A percentile compares a stretch with the other conserved stretches of the same genome.
Evolutionary conservation across 371 early-diverging fungal species (phyloP).

Genomic region (Choanephora cucurbitarum): DNA sequence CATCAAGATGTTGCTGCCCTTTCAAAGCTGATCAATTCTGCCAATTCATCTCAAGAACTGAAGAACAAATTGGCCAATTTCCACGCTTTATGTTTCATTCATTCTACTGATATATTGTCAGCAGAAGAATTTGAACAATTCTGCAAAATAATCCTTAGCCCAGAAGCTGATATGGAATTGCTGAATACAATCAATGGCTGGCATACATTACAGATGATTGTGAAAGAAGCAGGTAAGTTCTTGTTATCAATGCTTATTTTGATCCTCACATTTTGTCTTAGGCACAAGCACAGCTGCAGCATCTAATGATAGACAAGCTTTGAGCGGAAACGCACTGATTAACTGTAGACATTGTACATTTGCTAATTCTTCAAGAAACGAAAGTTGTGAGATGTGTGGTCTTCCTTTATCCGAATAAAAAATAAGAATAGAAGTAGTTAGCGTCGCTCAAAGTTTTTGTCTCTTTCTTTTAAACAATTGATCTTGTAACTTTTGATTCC

Average conservation of each 20-base stretch:
- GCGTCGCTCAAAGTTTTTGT: too few relatives aligned
- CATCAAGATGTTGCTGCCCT: conserved; percentile 46
- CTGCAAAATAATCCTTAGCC: conserved; percentile 53
- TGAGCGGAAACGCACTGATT: conserved; percentile 29
- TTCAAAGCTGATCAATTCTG: conserved; percentile 52
- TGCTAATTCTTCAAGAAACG: conserved; percentile 66
- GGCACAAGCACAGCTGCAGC: conserved; percentile 31
- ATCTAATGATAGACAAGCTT: conserved; percentile 29
- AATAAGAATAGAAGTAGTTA: too few relatives aligned
- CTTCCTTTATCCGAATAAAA: conserved; percentile 63
- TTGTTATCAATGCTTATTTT: too few relatives aligned
- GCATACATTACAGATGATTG: conserved; percentile 75
- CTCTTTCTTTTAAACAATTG: too few relatives aligned
- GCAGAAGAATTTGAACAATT: conserved; percentile 59
- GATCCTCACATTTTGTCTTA: too few relatives aligned
- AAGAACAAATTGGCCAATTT: conserved; percentile 72
- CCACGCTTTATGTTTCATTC: conserved; percentile 77
- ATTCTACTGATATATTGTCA: conserved; percentile 48
- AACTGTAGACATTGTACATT: conserved; percentile 94
- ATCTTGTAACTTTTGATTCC: too few relatives aligned
- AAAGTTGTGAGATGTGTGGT: conserved; percentile 94
- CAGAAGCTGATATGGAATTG: conserved; percentile 40
- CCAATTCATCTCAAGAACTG: conserved; percentile 38
- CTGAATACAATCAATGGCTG: conserved; percentile 67
- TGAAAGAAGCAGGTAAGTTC: conserved; percentile 59